These are phyloP conservation scores for Mangifera indica DNA, from an alignment of 345 rosid species.

Conservation along the genomic window DNA sequence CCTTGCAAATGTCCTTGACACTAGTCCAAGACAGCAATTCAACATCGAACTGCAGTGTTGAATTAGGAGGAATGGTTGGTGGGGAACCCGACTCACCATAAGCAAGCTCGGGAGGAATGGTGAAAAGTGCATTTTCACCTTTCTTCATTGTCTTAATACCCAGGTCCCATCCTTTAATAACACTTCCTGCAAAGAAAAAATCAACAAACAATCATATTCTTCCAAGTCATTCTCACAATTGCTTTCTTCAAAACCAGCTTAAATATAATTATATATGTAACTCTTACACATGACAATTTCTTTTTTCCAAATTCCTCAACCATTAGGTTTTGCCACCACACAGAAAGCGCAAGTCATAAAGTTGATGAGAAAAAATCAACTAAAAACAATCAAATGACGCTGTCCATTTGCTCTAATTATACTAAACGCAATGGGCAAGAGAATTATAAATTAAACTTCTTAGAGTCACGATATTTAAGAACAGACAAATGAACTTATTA, in stretches of 20 bases:
- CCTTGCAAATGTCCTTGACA: conserved; percentile 82
- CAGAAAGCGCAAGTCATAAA: no score
- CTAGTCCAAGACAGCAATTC: conserved; percentile 75
- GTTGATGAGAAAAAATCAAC: no score
- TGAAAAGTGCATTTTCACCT: conserved; percentile 80
- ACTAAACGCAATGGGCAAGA: no score
- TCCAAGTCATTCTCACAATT: not conserved
- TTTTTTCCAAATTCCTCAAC: no score
- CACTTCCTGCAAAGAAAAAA: conserved; percentile 54
- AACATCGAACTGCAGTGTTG: conserved; percentile 86
- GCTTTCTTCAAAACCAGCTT: not conserved
- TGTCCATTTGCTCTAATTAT: no score
- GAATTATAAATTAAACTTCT: no score
- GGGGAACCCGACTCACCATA: conserved; percentile 88
- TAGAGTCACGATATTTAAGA: no score
- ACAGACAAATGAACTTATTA: no score
- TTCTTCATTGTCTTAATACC: conserved; percentile 98
- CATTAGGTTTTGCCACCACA: no score
- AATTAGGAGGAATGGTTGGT: conserved; percentile 82
- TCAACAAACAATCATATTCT: not conserved
- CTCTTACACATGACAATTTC: not conserved
- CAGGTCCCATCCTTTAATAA: conserved; percentile 95
- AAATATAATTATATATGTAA: no score
- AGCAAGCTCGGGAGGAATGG: conserved; percentile 80
- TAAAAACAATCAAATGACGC: no score